Base-by-base conservation (phyloP, 148 eudicot species). In the Diospyros kaki region DNA sequence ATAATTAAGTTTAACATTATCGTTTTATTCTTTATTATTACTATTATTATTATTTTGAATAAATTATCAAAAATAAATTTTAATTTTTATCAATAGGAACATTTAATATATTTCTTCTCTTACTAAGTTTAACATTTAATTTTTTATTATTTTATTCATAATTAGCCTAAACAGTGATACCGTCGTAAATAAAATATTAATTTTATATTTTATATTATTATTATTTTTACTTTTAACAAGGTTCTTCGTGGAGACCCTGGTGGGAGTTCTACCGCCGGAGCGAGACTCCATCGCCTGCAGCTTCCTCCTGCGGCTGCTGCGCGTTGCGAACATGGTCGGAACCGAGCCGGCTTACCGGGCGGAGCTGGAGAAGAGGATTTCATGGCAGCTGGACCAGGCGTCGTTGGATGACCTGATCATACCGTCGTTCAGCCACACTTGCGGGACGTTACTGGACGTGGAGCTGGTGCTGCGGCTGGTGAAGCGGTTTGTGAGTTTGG, bases 381-480 rank as follows among this genome's bases (percentile, higher is more conserved):
- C 93, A 1, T 85, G 95, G 86, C 93, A 78, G 72, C 83, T 94
- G 3, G 93, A 90, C 39, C 83, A 89, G 64, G 98, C 97, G 1
- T 75, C 90, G 14, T 66, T 94, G 55, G 75, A 80, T 67, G 98
- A 94, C 80, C 65, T 94, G 12, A 82, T 91, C 88, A 90, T 94
- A 78, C 98, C 98, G 6, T 82, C 88, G 2, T 94, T 94, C 74
- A 86, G 86, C 68, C 97, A 91, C 72, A 85, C 86, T 13, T 86
- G 89, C 72, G 80, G 75, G 69, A 92, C 95, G n/a, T 76, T 91
- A 70, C 74, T 87, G 14, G 98, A 91, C 67, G 87, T 94, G 1
- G 93, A 83, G 73, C 86, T 90, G 2, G 88, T 90, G 6, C 45
- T 78, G 53, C 75, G 98, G 76, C 68, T 93, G 66, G 95, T 88